Percentiles rank a stretch among this genome's conserved stretches.
Evolutionary conservation across 306 rosid genomes (phyloP).

Genomic region (Ochetophila trinervis): DNA sequence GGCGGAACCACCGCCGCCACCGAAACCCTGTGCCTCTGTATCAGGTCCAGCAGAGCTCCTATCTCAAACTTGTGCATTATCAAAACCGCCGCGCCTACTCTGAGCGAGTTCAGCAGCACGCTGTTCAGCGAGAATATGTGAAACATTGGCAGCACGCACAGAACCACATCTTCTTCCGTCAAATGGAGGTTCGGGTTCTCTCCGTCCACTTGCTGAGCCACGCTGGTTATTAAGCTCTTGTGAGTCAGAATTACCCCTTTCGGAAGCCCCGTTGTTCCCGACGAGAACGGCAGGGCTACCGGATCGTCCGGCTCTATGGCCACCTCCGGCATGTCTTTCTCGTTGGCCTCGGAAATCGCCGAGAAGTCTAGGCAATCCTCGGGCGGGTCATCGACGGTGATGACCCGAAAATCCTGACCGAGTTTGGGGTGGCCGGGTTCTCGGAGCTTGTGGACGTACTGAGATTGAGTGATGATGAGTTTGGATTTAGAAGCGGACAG

Average conservation of each 20-base stretch:
- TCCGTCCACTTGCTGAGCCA: constrained; percentile 89
- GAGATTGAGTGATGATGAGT: constrained; percentile 60
- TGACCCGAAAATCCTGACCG: constrained; percentile 41
- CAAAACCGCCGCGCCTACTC: constrained; percentile 62
- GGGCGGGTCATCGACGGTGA: constrained; percentile 62
- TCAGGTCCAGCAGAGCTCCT: constrained; percentile 44
- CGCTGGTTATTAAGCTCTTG: constrained; percentile 63
- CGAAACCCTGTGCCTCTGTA: constrained; percentile 51
- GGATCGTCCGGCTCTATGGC: constrained; percentile 44
- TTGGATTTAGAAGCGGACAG: constrained; percentile 40
- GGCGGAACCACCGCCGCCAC: constrained; percentile 93
- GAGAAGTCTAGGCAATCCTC: constrained; percentile 71
- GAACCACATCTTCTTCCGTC: constrained; percentile 50
- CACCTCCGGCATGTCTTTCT: constrained; percentile 29
- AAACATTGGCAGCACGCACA: constrained; percentile 83
- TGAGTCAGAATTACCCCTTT: constrained; percentile 83
- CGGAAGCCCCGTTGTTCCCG: constrained; percentile 87
- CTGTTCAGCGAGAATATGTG: constrained; percentile 76
- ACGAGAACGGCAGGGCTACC: constrained; percentile 78
- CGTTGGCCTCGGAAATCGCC: constrained; percentile 48
- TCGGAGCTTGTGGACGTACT: constrained; percentile 57
- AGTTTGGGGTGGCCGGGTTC: constrained; percentile 17
- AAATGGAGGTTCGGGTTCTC: constrained; percentile 72
- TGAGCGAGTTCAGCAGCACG: constrained; percentile 53
- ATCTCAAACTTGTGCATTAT: constrained; percentile 83